These are phyloP conservation scores for Nakazawaea laoshanensis DNA, from an alignment of 805 yeast genomes.

Conservation along the genomic window DNA sequence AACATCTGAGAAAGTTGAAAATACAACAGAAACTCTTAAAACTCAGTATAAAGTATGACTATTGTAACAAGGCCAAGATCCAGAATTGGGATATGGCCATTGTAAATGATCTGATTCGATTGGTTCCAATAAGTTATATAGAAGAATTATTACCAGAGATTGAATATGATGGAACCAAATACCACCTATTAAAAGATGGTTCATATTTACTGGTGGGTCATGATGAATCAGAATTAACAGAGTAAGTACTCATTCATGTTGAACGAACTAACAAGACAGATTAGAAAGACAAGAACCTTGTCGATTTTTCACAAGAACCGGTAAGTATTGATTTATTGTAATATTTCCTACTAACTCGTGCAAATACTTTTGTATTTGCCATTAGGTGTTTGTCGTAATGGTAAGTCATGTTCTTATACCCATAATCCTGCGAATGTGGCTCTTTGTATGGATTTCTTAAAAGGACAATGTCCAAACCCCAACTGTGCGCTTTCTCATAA, in stretches of 20 bases:
- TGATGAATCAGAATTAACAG: slow-evolving; percentile 2
- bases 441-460: slow-evolving; percentile 43
- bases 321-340: slow-evolving; percentile 5
- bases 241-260: slow-evolving; percentile 4
- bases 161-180: slow-evolving; percentile 2
- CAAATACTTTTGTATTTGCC: neutral
- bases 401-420: slow-evolving; percentile 38
- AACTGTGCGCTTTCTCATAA: slow-evolving; percentile 51
- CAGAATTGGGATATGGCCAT: slow-evolving; percentile 36
- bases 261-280: slow-evolving; percentile 2
- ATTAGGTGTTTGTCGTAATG: slow-evolving; percentile 45
- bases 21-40: slow-evolving; percentile 15
- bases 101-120: slow-evolving; percentile 26
- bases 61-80: slow-evolving; percentile 35
- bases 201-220: slow-evolving; percentile 8
- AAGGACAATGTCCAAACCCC: slow-evolving; percentile 34
- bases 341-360: neutral
- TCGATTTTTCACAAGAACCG: slow-evolving; percentile 10
- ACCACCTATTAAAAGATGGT: slow-evolving; percentile 7
- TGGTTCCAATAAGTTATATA: slow-evolving; percentile 25
- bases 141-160: slow-evolving; percentile 6
- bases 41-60: slow-evolving; percentile 29
- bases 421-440: slow-evolving; percentile 46
- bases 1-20: slow-evolving; percentile 13
- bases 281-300: slow-evolving; percentile 11